A percentile compares a stretch with the other conserved stretches of the same genome.
These are phyloP conservation scores for Grifola frondosa DNA, from an alignment of 1,284 basidiomycete species.

Conservation along the genomic window DNA sequence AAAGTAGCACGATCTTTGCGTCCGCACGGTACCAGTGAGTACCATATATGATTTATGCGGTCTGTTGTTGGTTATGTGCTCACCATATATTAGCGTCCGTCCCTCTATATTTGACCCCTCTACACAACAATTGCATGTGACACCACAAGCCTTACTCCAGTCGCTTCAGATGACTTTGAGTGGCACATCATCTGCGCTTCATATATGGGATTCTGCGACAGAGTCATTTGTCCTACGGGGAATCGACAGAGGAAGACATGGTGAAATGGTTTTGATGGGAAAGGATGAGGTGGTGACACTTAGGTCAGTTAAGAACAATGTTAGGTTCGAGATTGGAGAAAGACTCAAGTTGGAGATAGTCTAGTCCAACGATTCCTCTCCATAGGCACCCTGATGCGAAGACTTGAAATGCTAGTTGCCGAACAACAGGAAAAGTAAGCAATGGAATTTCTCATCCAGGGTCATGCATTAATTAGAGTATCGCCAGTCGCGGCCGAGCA, in stretches of 20 bases:
- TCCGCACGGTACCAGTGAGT: constrained; percentile 59
- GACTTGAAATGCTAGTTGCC: constrained; percentile 57
- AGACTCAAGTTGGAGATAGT: constrained; percentile 36
- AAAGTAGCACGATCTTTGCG: constrained; percentile 47
- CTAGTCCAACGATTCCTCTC: constrained; percentile 58
- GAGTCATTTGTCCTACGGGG: constrained; percentile 50
- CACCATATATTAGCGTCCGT: constrained; percentile 31
- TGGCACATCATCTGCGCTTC: constrained; percentile 63
- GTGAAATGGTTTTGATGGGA: constrained; percentile 48
- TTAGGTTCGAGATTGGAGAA: no score
- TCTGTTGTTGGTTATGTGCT: neutral
- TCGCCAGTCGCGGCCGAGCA: constrained; percentile 37
- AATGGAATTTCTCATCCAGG: neutral
- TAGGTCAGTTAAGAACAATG: constrained; percentile 53
- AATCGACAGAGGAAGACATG: constrained; percentile 28
- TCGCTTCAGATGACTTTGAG: constrained; percentile 55
- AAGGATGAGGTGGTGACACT: constrained; percentile 52
- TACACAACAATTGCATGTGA: constrained; percentile 41
- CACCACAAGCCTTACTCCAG: constrained; percentile 45
- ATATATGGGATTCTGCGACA: constrained; percentile 53
- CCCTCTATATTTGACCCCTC: constrained; percentile 41
- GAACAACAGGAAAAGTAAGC: constrained; percentile 45
- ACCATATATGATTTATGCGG: neutral
- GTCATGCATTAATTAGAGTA: constrained; percentile 17
- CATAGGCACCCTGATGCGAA: constrained; percentile 62